Percentiles rank a stretch among this genome's conserved stretches.
Evolutionary conservation across 305 asterid genomes (phyloP).

Genomic region (Withania somnifera): DNA sequence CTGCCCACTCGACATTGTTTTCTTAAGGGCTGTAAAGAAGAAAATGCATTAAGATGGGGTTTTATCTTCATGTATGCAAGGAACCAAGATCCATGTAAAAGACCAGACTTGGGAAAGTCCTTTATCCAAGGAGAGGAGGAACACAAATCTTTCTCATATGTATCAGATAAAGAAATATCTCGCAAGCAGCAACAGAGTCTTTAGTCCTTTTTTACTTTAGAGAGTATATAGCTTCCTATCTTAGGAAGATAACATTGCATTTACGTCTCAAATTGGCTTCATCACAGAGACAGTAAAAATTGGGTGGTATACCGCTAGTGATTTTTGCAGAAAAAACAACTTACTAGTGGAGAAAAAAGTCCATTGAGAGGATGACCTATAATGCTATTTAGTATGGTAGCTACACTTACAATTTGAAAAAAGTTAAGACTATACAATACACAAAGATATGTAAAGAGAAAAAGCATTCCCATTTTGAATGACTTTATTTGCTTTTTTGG

Average conservation of each 20-base stretch:
- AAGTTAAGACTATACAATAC: neutral
- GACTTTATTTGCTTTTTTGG: neutral
- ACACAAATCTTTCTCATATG: neutral
- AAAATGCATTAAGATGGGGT: neutral
- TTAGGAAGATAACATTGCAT: neutral
- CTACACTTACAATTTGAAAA: neutral
- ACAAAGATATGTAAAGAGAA: neutral
- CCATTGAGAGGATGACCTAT: neutral
- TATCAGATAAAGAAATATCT: neutral
- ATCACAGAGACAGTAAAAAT: neutral
- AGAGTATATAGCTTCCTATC: neutral
- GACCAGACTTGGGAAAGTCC: neutral
- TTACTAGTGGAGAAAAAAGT: neutral
- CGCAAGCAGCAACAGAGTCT: neutral
- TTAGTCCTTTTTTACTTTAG: neutral
- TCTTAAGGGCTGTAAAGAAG: neutral
- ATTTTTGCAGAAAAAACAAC: neutral
- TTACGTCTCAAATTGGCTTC: neutral
- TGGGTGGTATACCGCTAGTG: neutral
- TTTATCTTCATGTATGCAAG: neutral
- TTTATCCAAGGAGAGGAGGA: neutral
- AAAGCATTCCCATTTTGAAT: neutral
- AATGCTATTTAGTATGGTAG: neutral
- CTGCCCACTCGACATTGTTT: neutral
- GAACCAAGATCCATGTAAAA: neutral